Percentiles rank a stretch among this genome's conserved stretches.
These are phyloP conservation scores for Huntiella bhutanensis DNA, from an alignment of 2,329 filamentous ascomycete genomes.

Conservation along the genomic window DNA sequence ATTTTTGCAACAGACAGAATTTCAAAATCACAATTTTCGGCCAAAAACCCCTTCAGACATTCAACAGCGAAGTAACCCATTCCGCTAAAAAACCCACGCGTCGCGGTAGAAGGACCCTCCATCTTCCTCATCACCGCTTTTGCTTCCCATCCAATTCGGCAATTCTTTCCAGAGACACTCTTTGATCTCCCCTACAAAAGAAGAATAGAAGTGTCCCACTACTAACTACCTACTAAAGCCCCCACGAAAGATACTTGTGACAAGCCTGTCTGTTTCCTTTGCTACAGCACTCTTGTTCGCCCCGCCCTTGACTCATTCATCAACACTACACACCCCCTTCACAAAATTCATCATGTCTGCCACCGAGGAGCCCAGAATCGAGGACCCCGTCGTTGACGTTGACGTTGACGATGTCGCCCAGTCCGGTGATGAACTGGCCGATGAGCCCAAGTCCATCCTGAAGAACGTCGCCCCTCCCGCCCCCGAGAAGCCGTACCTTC, in stretches of 20 bases:
- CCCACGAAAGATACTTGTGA: background rate
- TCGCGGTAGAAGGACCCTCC: conserved; percentile 2
- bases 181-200: background rate
- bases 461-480: conserved; percentile 43
- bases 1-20: conserved; percentile 8
- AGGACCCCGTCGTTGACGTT: conserved; percentile 41
- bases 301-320: conserved; percentile 11
- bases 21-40: conserved; percentile 11
- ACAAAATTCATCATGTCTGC: conserved; percentile 26
- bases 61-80: background rate
- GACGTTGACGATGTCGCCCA: conserved; percentile 31
- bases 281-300: background rate
- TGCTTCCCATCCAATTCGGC: background rate
- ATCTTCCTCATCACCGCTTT: background rate
- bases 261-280: conserved; percentile 3
- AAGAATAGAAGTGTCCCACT: background rate
- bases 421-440: conserved; percentile 31
- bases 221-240: no score
- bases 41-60: conserved; percentile 10
- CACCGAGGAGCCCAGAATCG: conserved; percentile 44
- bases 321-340: conserved; percentile 4
- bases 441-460: conserved; percentile 62
- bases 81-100: conserved; percentile 3
- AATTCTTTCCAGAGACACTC: background rate
- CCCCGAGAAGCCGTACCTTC: conserved; percentile 33